Evolutionary conservation across 1,284 basidiomycete species (phyloP).

Genomic region (Termitomyces sp.): DNA sequence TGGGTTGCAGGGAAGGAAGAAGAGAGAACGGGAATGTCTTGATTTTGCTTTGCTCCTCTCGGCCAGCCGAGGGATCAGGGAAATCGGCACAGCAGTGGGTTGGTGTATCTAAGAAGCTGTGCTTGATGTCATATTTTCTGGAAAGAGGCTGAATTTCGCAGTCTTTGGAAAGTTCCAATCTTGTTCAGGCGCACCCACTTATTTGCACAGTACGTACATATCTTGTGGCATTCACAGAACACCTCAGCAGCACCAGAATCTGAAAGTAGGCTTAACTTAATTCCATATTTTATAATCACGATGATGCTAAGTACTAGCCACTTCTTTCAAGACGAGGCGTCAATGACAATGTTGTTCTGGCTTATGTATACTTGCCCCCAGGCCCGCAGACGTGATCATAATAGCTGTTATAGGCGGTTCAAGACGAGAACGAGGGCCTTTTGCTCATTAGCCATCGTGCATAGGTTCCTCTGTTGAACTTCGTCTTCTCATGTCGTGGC

Average conservation of each 20-base stretch:
- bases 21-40: conserved; percentile 73
- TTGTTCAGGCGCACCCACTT: background rate
- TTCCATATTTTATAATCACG: background rate
- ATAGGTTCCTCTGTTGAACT: background rate
- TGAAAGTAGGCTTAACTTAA: background rate
- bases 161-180: background rate
- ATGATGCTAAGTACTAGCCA: background rate
- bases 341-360: background rate
- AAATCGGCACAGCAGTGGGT: conserved; percentile 59
- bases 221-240: background rate
- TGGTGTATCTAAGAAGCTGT: conserved; percentile 55
- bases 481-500: background rate
- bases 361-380: background rate
- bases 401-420: background rate
- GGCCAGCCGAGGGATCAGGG: conserved; percentile 61
- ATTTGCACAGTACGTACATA: background rate
- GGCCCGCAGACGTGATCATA: background rate
- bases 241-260: background rate
- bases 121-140: background rate
- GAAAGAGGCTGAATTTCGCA: background rate
- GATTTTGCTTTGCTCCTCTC: conserved; percentile 70
- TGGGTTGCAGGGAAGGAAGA: conserved; percentile 64
- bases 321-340: background rate
- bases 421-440: background rate
- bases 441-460: background rate